phyloP scores from a whole-genome alignment of 257 asterid genomes.

The Solanum arcanum region DNA sequence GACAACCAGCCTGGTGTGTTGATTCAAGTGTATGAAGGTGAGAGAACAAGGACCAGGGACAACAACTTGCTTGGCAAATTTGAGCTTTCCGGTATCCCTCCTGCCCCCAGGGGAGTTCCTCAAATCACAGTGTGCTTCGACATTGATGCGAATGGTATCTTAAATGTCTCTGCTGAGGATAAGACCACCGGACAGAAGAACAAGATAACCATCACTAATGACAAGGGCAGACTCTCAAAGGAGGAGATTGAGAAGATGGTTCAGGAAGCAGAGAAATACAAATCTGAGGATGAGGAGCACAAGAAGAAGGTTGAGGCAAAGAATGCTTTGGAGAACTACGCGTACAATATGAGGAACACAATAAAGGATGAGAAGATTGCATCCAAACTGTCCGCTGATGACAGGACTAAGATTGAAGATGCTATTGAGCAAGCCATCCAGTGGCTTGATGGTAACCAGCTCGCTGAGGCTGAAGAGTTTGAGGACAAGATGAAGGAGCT shows the following conservation, averaged over 20 bases:
- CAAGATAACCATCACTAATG: conserved; percentile 79
- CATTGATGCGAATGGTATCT: conserved; percentile 70
- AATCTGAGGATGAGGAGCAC: conserved; percentile 80
- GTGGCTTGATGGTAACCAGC: conserved; percentile 71
- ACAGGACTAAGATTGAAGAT: conserved; percentile 65
- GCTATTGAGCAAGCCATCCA: conserved; percentile 51
- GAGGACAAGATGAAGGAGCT: conserved; percentile 86
- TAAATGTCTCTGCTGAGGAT: conserved; percentile 80
- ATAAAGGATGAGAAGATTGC: conserved; percentile 73
- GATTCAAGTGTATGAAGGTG: conserved; percentile 83
- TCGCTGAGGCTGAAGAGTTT: conserved; percentile 62
- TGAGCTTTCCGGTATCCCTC: conserved; percentile 80
- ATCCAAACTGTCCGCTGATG: conserved; percentile 42
- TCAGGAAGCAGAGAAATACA: conserved; percentile 77
- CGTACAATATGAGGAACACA: conserved; percentile 89
- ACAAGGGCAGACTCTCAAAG: conserved; percentile 76
- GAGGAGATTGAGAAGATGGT: conserved; percentile 85
- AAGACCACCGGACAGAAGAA: conserved; percentile 87
- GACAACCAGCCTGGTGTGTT: conserved; percentile 84
- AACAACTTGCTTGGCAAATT: conserved; percentile 69
- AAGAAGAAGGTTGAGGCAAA: conserved; percentile 79
- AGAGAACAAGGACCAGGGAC: conserved; percentile 64
- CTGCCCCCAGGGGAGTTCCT: conserved; percentile 80
- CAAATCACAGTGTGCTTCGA: conserved; percentile 80
- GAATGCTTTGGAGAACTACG: conserved; percentile 66